Evolutionary conservation across 2,329 filamentous ascomycete species (phyloP).

Genomic region (Cladosporium sp.): DNA sequence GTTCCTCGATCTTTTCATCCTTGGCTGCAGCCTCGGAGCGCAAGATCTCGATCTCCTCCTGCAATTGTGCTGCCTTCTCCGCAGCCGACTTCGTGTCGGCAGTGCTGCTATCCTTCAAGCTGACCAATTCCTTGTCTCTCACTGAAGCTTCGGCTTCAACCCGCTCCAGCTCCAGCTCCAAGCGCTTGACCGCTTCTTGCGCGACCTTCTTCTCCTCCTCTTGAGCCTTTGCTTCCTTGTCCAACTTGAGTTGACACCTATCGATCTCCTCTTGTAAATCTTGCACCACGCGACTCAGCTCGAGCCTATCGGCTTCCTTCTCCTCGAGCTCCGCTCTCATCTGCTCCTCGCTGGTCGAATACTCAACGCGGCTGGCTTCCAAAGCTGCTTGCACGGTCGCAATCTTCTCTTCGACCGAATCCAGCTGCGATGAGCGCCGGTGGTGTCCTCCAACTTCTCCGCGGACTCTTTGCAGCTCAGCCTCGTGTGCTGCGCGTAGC

Average conservation of each 20-base stretch:
- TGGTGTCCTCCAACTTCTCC: slow-evolving; percentile 24
- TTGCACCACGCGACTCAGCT: slow-evolving; percentile 28
- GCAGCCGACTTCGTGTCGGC: slow-evolving; percentile 4
- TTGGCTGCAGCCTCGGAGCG: slow-evolving; percentile 20
- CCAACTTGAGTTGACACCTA: slow-evolving; percentile 29
- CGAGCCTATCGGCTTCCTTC: slow-evolving; percentile 28
- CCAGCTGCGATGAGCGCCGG: slow-evolving; percentile 27
- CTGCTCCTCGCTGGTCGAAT: slow-evolving; percentile 27
- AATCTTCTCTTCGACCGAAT: slow-evolving; percentile 29
- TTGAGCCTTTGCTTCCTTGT: slow-evolving; percentile 30
- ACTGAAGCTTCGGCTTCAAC: slow-evolving; percentile 21
- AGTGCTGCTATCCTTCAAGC: background rate
- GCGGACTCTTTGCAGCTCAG: slow-evolving; percentile 22
- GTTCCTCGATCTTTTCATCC: slow-evolving; percentile 8
- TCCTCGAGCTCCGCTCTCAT: slow-evolving; percentile 26
- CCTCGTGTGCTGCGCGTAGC: slow-evolving; percentile 20
- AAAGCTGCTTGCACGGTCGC: slow-evolving; percentile 21
- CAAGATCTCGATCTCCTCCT: slow-evolving; percentile 1
- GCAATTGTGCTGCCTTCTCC: background rate
- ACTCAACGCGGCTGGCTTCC: slow-evolving; percentile 14
- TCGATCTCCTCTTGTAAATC: slow-evolving; percentile 33
- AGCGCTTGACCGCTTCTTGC: slow-evolving; percentile 12
- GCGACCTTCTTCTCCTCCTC: slow-evolving; percentile 24
- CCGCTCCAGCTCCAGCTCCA: slow-evolving; percentile 21
- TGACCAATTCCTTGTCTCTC: slow-evolving; percentile 7